These are phyloP conservation scores for Apodospora peruviana DNA, from an alignment of 495 filamentous ascomycete genomes.

Conservation along the genomic window DNA sequence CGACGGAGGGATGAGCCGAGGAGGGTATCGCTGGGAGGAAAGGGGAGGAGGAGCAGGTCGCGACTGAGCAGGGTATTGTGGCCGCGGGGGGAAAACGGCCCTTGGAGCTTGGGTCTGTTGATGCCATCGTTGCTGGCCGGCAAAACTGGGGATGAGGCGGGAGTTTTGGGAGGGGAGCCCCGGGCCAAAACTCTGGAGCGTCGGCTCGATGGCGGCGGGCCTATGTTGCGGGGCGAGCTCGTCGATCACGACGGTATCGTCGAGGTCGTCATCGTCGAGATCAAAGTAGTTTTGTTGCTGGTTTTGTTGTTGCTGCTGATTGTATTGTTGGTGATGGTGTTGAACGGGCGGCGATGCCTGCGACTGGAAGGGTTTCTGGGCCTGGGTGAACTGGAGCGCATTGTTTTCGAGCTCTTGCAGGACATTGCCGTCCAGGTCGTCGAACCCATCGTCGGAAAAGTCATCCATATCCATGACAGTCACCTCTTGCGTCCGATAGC, in stretches of 20 bases:
- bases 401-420: constrained; percentile 44
- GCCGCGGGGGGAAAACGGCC: constrained; percentile 8
- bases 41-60: constrained; percentile 11
- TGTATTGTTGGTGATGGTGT: constrained; percentile 1
- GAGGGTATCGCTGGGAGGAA: constrained; percentile 18
- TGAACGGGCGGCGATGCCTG: constrained; percentile 10
- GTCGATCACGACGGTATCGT: constrained; percentile 26
- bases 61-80: constrained; percentile 4
- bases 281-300: constrained; percentile 1
- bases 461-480: constrained; percentile 35
- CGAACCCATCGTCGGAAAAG: constrained; percentile 44
- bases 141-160: constrained; percentile 8
- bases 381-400: constrained; percentile 44
- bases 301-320: not conserved
- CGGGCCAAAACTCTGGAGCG: too few relatives aligned
- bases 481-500: constrained; percentile 3
- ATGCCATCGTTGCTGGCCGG: constrained; percentile 17
- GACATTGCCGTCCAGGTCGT: constrained; percentile 36
- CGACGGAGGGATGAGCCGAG: constrained; percentile 11
- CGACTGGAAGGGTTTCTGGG: constrained; percentile 21
- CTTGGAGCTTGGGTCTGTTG: constrained; percentile 5
- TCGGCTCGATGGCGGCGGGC: constrained; percentile 1
- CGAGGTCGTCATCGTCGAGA: constrained; percentile 20
- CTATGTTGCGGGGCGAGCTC: constrained; percentile 12
- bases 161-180: constrained; percentile 12